Conservation (phyloP, 2,329 filamentous ascomycete species). For the Aspergillus transmontanensis region DNA sequence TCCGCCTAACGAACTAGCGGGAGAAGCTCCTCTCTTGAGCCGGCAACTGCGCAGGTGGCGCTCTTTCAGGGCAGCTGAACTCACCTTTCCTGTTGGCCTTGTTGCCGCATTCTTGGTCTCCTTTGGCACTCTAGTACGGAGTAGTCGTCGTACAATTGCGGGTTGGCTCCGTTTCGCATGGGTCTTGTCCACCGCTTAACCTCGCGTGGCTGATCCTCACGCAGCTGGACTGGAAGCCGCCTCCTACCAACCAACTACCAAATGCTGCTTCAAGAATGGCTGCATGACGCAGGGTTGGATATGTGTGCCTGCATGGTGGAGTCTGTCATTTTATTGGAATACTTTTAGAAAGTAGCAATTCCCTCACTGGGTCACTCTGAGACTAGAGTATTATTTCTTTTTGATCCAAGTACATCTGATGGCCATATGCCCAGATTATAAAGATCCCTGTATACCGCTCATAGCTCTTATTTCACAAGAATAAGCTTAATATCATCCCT, state of each 20-base stretch:
- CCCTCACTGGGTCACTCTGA: constrained; percentile 9
- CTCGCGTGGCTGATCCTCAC: constrained; percentile 26
- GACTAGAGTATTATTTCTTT: constrained; percentile 11
- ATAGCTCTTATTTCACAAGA: background rate
- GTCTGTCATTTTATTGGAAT: constrained; percentile 13
- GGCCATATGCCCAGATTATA: constrained; percentile 13
- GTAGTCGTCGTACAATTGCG: constrained; percentile 10
- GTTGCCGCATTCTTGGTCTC: constrained; percentile 17
- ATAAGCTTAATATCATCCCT: background rate
- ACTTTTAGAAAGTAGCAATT: constrained; percentile 16
- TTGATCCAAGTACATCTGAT: constrained; percentile 7
- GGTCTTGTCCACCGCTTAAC: constrained; percentile 18
- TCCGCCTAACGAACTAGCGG: constrained; percentile 24
- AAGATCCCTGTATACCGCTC: constrained; percentile 9
- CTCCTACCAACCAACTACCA: constrained; percentile 8
- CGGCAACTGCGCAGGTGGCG: constrained; percentile 23
- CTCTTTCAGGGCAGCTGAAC: constrained; percentile 26
- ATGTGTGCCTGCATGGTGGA: constrained; percentile 22
- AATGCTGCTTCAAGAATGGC: constrained; percentile 14
- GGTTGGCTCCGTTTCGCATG: constrained; percentile 13
- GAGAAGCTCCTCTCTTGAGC: constrained; percentile 17
- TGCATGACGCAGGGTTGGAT: constrained; percentile 14
- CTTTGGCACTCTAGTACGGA: constrained; percentile 14
- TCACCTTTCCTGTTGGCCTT: constrained; percentile 19
- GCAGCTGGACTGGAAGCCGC: constrained; percentile 25